Evolutionary conservation across 1,284 basidiomycete genomes (phyloP), one percentile per base, ranked within the genome.

Genomic region (Singerocomus inundabilis): DNA sequence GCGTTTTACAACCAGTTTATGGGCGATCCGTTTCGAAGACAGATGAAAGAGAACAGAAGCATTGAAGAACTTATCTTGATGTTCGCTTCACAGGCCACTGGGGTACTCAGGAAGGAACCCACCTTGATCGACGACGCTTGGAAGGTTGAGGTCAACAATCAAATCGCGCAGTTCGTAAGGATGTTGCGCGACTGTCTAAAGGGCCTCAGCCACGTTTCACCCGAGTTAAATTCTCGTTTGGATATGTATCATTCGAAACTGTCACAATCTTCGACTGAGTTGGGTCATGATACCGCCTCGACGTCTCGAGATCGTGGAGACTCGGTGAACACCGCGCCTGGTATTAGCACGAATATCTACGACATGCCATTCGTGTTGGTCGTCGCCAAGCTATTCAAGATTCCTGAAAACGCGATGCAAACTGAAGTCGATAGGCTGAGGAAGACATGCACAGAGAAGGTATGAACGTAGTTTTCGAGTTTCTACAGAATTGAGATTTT

Each of bases 61-160:
- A 90, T 98, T 46, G 97, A 99, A 70, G 94, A 98, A 57, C 84
- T 99, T 51, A 96, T 99, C 54, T 78, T 99, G 45, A 88, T 91
- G 77, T 98, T 98, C 63, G 94, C 95, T 13, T 91, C 94, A 3
- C 85, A 93, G 38, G 90, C 93, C 5, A 93, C 91, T 1, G 79
- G 81, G 21, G 82, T 91, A 6, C 76, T 96, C 49, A 87, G 85
- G 77, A 96, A 97, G 70, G 91, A 85, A 63, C 82, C 84, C 4
- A 77, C 79, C 26, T 76, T 85, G n/a, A 84, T 79, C 16, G 93
- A 67, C 25, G 68, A 97, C 40, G 87, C 84, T 12, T 98, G 95
- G 93, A 98, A 97, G 68, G 67, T 83, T 45, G 92, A 97, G 66
- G 81, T 98, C 48, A 94, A 97, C 68, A 85, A 84, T 52, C 93